Base-by-base conservation (phyloP, 2,329 filamentous ascomycete species). In the Bipolaris sorokiniana region DNA sequence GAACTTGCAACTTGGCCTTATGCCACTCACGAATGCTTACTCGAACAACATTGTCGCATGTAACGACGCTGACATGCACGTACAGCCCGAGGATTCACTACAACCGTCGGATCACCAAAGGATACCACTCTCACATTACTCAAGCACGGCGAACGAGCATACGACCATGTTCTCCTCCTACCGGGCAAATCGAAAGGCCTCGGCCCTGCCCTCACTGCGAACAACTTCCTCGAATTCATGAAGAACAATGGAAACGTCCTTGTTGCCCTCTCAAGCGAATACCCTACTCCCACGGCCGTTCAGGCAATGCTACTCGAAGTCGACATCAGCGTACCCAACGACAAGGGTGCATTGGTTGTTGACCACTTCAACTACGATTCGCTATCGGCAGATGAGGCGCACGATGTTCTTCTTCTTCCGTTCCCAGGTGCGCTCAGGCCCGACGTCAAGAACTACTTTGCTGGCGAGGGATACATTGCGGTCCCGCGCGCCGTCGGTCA, bases 361-460 rank as follows among this genome's bases (percentile, higher is more conserved):
- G 95, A 98, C 79, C 95, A 99, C 82, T 97, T 98, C 86, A 90
- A 91, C 81, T 95, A 95, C 79, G 94, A 98, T 72, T 83, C 84
- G 54, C 67, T 85, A 31, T 91, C 89, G 38, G 89, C 94, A 4
- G 73, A 87, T 48, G 92, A 97, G 63, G 86, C 88, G 72, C 95
- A 99, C 78, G 92, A 98, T 78, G 90, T 97, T 28, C 82, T 99
- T 42, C 83, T 97, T 28, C 80, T 97, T 49, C 86, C 90, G 41
- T 83, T 86, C 34, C 90, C 92, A 3, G 79, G 81, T 57, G 79
- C 84, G 48, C 76, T 89, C 59, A 88, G 90, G 66, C 72, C 86
- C 22, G 91, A 88, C 66, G 81, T 92, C 55, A 90, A 89, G 82
- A 84, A 90, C 71, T 92, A 89, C 82, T 97, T 98, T 76, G 82